These are phyloP conservation scores for Bruguiera hainesii DNA, from an alignment of 441 rosid species.

Conservation along the genomic window DNA sequence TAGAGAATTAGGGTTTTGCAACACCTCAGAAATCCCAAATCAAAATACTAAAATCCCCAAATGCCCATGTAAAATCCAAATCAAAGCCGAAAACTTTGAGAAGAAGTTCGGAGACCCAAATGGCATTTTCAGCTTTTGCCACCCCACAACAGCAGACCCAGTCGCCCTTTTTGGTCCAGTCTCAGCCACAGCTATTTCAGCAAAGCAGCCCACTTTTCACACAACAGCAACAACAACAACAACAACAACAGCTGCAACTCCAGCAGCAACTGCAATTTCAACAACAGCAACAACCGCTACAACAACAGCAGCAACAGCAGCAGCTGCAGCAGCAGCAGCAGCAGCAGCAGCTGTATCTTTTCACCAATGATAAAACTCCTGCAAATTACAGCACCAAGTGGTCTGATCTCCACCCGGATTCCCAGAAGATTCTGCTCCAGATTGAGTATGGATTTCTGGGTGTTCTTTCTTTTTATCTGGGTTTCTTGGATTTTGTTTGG, in stretches of 20 bases:
- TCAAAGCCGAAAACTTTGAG: not conserved
- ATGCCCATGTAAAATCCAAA: not conserved
- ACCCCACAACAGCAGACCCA: constrained; percentile 68
- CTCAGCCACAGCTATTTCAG: constrained; percentile 40
- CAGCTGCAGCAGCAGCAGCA: constrained; percentile 42
- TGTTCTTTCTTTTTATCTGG: constrained; percentile 5
- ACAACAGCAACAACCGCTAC: constrained; percentile 42
- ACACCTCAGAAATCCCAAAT: constrained; percentile 21
- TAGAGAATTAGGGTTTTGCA: constrained; percentile 28
- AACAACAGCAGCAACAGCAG: constrained; percentile 26
- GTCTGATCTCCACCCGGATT: constrained; percentile 98
- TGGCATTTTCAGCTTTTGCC: constrained; percentile 59
- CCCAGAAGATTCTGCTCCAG: constrained; percentile 77
- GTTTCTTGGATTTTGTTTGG: constrained; percentile 6
- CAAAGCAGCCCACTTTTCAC: constrained; percentile 20
- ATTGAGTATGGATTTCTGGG: constrained; percentile 61
- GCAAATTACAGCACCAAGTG: constrained; percentile 91
- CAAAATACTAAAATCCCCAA: constrained; percentile 19
- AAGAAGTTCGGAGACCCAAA: constrained; percentile 21
- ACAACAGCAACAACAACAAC: constrained; percentile 16
- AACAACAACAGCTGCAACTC: constrained; percentile 16
- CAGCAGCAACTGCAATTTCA: constrained; percentile 31
- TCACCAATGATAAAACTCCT: constrained; percentile 78
- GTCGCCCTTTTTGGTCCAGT: constrained; percentile 37
- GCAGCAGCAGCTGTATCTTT: constrained; percentile 68